Percentiles rank a stretch among this genome's conserved stretches.
Evolutionary conservation across 106 monocot genomes (phyloP).

Genomic region (Dendrobium chrysotoxum): DNA sequence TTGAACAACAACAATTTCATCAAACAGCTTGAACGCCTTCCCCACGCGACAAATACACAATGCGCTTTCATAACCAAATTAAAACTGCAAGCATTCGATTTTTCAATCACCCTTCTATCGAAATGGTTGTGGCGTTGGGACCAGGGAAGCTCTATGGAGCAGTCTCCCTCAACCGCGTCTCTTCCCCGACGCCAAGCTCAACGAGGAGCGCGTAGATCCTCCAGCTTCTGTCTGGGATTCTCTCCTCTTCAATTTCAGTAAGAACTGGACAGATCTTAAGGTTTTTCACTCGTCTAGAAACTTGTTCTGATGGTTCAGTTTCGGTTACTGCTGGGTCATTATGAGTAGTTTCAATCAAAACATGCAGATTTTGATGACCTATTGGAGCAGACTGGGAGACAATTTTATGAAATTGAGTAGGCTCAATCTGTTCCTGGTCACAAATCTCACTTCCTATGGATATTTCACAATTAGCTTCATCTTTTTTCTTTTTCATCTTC

Average conservation of each 20-base stretch:
- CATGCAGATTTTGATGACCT: slow-evolving; percentile 1
- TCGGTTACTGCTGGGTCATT: slow-evolving; percentile 13
- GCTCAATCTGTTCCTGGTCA: slow-evolving; percentile 36
- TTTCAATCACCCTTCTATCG: not conserved
- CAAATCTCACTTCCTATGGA: slow-evolving; percentile 67
- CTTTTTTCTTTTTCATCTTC: slow-evolving; percentile 18
- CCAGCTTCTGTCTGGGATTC: slow-evolving; percentile 54
- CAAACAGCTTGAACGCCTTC: too few relatives aligned
- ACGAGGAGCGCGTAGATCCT: slow-evolving; percentile 51
- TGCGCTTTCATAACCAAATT: too few relatives aligned
- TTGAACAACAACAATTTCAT: slow-evolving; percentile 77
- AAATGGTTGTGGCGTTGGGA: slow-evolving; percentile 58
- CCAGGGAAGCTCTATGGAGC: slow-evolving; percentile 78
- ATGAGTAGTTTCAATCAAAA: not conserved
- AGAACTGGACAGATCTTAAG: slow-evolving; percentile 14
- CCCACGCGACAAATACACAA: too few relatives aligned
- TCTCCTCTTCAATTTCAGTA: slow-evolving; percentile 40
- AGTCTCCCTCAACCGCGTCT: slow-evolving; percentile 63
- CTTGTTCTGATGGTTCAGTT: slow-evolving; percentile 9
- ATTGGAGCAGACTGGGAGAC: not conserved
- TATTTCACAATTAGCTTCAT: slow-evolving; percentile 35
- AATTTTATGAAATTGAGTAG: slow-evolving; percentile 10
- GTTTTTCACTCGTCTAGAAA: slow-evolving; percentile 4
- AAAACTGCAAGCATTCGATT: slow-evolving; percentile 10
- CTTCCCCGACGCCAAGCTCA: slow-evolving; percentile 38